A percentile compares a stretch with the other conserved stretches of the same genome.
Evolutionary conservation across 2,329 filamentous ascomycete species (phyloP).

Genomic region (Cadophora gregata): DNA sequence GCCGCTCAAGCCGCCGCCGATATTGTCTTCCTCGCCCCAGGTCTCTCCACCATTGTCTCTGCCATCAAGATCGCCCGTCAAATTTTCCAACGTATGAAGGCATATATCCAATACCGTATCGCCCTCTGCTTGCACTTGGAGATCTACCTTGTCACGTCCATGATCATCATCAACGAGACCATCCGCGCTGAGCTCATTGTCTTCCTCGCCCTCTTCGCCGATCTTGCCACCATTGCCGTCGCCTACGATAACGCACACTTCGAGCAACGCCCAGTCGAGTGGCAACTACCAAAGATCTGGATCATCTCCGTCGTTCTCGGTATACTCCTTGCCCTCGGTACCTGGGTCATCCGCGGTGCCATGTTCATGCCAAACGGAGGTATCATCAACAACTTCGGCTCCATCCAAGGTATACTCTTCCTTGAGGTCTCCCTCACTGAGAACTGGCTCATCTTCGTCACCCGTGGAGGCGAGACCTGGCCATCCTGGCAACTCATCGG

Average conservation of each 20-base stretch:
- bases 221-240: constrained; percentile 79
- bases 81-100: constrained; percentile 97
- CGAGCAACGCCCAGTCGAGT: constrained; percentile 76
- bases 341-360: constrained; percentile 75
- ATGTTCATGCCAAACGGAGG: constrained; percentile 73
- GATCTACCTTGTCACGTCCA: constrained; percentile 78
- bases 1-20: constrained; percentile 90
- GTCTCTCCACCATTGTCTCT: constrained; percentile 90
- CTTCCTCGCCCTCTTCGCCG: constrained; percentile 80
- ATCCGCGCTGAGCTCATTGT: constrained; percentile 75
- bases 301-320: constrained; percentile 75
- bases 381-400: constrained; percentile 77
- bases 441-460: constrained; percentile 83
- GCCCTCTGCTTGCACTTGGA: constrained; percentile 89
- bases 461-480: constrained; percentile 73
- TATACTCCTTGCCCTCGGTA: constrained; percentile 69
- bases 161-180: constrained; percentile 82
- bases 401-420: constrained; percentile 77
- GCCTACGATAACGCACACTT: constrained; percentile 82
- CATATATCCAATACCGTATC: constrained; percentile 95
- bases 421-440: constrained; percentile 75
- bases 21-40: constrained; percentile 91
- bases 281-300: constrained; percentile 84
- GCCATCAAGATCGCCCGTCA: constrained; percentile 92
- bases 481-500: constrained; percentile 76